Conservation (phyloP, 148 eudicot species). For the Salicornia ramosissima region DNA sequence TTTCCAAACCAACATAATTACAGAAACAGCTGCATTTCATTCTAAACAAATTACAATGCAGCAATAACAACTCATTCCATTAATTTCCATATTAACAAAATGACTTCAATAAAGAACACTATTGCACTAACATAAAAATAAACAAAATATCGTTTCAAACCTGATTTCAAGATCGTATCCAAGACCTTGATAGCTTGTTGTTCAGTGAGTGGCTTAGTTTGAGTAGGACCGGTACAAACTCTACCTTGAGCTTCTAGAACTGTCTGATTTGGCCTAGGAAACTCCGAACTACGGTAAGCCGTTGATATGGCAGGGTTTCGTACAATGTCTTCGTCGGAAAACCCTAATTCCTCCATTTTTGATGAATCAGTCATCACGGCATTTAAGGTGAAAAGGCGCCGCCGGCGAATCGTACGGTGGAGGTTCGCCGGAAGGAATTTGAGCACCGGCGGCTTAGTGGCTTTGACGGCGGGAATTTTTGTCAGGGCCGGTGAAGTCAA, state of each 20-base stretch:
- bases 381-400: conserved; percentile 26
- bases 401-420: conserved; percentile 24
- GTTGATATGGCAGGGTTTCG: conserved; percentile 67
- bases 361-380: conserved; percentile 41
- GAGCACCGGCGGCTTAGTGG: neutral
- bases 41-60: too few species aligned
- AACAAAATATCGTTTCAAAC: conserved; percentile 15
- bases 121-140: neutral
- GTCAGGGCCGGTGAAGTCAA: conserved; percentile 16
- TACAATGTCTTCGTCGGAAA: conserved; percentile 20
- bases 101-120: neutral
- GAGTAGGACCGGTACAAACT: conserved; percentile 97
- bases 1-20: too few species aligned
- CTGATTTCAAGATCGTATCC: conserved; percentile 80
- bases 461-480: conserved; percentile 4
- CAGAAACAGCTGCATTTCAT: too few species aligned
- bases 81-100: too few species aligned
- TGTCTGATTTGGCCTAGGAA: conserved; percentile 63
- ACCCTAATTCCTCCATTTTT: conserved; percentile 30
- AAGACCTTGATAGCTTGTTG: conserved; percentile 73
- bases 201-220: conserved; percentile 63
- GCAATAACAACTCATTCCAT: too few species aligned
- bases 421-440: conserved; percentile 6
- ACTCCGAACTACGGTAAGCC: conserved; percentile 46
- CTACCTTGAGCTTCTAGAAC: conserved; percentile 84